Evolutionary conservation across 805 yeast genomes (phyloP).

Genomic region (Teunomyces aglyptinius): DNA sequence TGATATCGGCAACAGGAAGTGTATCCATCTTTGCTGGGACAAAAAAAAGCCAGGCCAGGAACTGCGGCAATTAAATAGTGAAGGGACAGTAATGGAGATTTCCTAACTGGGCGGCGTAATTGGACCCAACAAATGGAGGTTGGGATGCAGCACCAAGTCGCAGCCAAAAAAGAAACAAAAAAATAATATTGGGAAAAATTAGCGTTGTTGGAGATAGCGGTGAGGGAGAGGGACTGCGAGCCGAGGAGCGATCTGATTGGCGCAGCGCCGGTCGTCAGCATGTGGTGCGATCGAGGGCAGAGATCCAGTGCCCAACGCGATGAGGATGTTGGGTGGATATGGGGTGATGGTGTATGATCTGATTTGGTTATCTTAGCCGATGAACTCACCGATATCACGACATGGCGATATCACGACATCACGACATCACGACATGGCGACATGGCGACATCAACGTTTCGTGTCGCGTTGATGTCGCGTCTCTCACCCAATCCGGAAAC

Average conservation of each 20-base stretch:
- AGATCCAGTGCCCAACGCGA: background rate
- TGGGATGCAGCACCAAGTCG: background rate
- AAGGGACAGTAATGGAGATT: background rate
- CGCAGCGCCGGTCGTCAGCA: too few relatives aligned
- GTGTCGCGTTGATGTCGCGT: too few relatives aligned
- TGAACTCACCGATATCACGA: too few relatives aligned
- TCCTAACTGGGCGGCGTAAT: background rate
- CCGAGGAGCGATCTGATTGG: background rate
- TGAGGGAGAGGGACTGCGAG: too few relatives aligned
- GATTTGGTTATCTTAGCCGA: background rate
- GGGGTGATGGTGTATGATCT: background rate
- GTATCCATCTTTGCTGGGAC: conserved; percentile 8
- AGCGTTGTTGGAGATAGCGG: too few relatives aligned
- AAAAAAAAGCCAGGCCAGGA: background rate
- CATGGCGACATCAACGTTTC: too few relatives aligned
- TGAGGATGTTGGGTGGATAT: background rate
- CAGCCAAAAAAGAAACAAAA: conserved; percentile 1
- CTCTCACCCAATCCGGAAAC: too few relatives aligned
- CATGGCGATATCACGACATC: too few relatives aligned
- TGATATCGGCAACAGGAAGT: conserved; percentile 52
- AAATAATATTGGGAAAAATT: background rate
- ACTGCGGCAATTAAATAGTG: background rate
- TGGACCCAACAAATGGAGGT: background rate
- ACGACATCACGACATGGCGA: too few relatives aligned
- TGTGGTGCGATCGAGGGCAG: background rate